These are phyloP conservation scores for Hanseniaspora hatyaiensis DNA, from an alignment of 805 yeast genomes.

Conservation along the genomic window DNA sequence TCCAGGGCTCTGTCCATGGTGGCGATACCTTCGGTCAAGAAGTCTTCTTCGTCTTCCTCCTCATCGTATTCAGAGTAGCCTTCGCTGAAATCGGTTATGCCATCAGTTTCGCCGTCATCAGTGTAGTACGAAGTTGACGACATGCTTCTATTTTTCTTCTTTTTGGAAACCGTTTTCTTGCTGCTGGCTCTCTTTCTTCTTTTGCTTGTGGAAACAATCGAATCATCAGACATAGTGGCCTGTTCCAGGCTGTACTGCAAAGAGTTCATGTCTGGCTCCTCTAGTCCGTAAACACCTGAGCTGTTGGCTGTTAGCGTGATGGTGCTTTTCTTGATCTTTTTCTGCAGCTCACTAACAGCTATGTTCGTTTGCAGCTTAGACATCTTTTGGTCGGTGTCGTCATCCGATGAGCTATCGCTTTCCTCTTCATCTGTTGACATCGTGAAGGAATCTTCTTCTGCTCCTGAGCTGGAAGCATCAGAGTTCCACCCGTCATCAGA, in stretches of 20 bases:
- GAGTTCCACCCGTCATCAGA: conserved; percentile 18
- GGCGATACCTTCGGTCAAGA: conserved; percentile 81
- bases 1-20: conserved; percentile 86
- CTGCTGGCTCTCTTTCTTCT: conserved; percentile 20
- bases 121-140: conserved; percentile 35
- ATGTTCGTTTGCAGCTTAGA: conserved; percentile 13
- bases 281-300: conserved; percentile 26
- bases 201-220: conserved; percentile 42
- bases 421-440: conserved; percentile 21
- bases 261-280: conserved; percentile 28
- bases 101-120: conserved; percentile 40
- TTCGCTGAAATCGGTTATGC: conserved; percentile 56
- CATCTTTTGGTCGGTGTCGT: conserved; percentile 20
- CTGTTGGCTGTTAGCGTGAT: background rate
- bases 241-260: conserved; percentile 38
- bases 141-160: conserved; percentile 36
- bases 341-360: conserved; percentile 13
- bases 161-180: conserved; percentile 16
- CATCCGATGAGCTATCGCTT: conserved; percentile 23
- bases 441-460: conserved; percentile 21
- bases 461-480: conserved; percentile 22
- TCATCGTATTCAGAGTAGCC: conserved; percentile 22
- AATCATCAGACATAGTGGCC: conserved; percentile 45
- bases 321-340: conserved; percentile 13
- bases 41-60: conserved; percentile 51